Evolutionary conservation across 108 stramenopile species (phyloP).

Genomic region (Nitzschia inconspicua): DNA sequence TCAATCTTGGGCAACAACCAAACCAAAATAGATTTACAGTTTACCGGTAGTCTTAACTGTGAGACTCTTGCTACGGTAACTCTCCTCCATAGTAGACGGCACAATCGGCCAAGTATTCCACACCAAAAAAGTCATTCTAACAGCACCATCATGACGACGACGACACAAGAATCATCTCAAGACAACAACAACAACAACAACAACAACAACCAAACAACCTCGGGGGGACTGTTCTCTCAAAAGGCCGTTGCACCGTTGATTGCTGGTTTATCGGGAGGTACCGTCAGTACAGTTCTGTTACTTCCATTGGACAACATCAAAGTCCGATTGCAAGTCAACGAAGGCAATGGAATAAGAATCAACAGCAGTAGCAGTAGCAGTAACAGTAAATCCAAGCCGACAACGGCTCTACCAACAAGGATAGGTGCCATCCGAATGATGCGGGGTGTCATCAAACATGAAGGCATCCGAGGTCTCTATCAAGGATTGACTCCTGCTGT

Average conservation of each 20-base stretch:
- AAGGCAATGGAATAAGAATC: constrained; percentile 18
- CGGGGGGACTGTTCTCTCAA: no score
- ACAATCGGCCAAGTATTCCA: no score
- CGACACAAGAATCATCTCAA: no score
- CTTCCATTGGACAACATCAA: constrained; percentile 96
- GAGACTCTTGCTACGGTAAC: no score
- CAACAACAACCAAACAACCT: no score
- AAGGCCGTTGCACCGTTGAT: constrained; percentile 50
- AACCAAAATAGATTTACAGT: no score
- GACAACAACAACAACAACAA: no score
- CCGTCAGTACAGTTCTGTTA: constrained; percentile 67
- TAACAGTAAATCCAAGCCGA: neutral
- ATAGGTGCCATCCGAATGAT: constrained; percentile 39
- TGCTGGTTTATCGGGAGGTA: constrained; percentile 74
- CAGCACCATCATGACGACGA: no score
- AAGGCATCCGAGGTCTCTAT: constrained; percentile 87
- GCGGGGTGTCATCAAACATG: constrained; percentile 56
- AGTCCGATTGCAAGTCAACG: constrained; percentile 89
- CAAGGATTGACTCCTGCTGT: constrained; percentile 90
- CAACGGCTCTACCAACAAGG: neutral
- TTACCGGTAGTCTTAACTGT: no score
- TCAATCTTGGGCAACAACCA: no score
- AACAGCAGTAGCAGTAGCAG: constrained; percentile 1
- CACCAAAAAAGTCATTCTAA: no score
- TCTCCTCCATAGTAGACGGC: no score